A percentile compares a stretch with the other conserved stretches of the same genome.
Evolutionary conservation across 177 flowering plant genomes (phyloP).

Genomic region (Vitis hybrid): DNA sequence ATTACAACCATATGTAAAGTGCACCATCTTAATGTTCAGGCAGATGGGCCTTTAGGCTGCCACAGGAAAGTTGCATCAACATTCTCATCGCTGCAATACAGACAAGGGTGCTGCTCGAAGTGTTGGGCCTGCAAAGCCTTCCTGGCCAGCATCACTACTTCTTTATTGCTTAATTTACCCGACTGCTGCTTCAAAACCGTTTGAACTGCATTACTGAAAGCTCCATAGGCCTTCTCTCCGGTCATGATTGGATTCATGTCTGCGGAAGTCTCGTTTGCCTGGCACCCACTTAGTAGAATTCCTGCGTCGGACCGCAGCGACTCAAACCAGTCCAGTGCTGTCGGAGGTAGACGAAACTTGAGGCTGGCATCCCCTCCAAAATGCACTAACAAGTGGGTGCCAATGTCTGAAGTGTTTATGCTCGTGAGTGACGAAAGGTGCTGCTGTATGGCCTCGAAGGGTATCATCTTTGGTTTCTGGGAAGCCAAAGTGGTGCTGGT

Average conservation of each 20-base stretch:
- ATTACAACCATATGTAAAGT: too few relatives aligned
- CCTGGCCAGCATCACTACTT: slow-evolving; percentile 51
- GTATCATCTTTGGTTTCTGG: slow-evolving; percentile 35
- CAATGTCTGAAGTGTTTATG: slow-evolving; percentile 44
- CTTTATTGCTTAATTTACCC: slow-evolving; percentile 40
- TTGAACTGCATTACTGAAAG: slow-evolving; percentile 71
- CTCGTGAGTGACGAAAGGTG: slow-evolving; percentile 48
- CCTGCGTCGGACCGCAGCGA: slow-evolving; percentile 48
- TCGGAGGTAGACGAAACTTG: slow-evolving; percentile 25
- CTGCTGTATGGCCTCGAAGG: slow-evolving; percentile 35
- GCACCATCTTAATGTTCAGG: background rate
- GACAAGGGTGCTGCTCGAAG: slow-evolving; percentile 66
- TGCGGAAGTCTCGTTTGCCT: slow-evolving; percentile 67
- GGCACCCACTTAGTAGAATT: slow-evolving; percentile 79
- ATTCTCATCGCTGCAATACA: slow-evolving; percentile 73
- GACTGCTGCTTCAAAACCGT: slow-evolving; percentile 37
- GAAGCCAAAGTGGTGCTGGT: background rate
- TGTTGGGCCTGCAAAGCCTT: slow-evolving; percentile 32
- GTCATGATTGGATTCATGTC: slow-evolving; percentile 38
- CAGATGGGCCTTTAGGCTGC: background rate
- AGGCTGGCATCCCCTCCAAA: slow-evolving; percentile 64
- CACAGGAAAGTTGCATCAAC: slow-evolving; percentile 59
- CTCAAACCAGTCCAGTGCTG: slow-evolving; percentile 9
- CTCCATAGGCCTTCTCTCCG: slow-evolving; percentile 60
- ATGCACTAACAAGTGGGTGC: slow-evolving; percentile 39